A percentile compares a stretch with the other conserved stretches of the same genome.
These are phyloP conservation scores for Cryptosporidium canis DNA, from an alignment of 169 alveolate species.

Conservation along the genomic window DNA sequence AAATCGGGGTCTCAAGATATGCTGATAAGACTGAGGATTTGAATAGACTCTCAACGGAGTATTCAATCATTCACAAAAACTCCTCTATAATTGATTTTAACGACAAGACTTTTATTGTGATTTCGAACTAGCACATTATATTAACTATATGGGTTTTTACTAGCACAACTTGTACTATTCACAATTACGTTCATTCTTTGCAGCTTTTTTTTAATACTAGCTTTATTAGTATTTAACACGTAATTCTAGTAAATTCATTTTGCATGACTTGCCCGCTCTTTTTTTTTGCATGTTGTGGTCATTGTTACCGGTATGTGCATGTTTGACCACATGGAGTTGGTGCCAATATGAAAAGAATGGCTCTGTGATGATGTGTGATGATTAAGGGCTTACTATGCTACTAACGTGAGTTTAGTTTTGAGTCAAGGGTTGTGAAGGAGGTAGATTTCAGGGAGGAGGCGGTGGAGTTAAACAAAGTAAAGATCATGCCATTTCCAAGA, in stretches of 20 bases:
- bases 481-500: too few species aligned
- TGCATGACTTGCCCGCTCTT: neutral
- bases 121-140: constrained; percentile 2
- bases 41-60: constrained; percentile 12
- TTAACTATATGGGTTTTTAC: neutral
- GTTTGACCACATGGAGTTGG: neutral
- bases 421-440: too few species aligned
- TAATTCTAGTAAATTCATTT: neutral
- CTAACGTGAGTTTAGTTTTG: too few species aligned
- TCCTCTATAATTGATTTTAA: constrained; percentile 6
- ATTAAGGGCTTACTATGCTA: too few species aligned
- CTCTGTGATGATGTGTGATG: too few species aligned
- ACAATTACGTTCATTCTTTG: too few species aligned
- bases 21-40: constrained; percentile 9
- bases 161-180: too few species aligned
- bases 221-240: neutral
- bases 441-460: too few species aligned
- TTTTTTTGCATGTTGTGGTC: neutral
- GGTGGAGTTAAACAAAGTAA: too few species aligned
- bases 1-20: constrained; percentile 49
- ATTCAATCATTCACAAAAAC: constrained; percentile 54
- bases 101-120: constrained; percentile 16
- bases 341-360: neutral
- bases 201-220: too few species aligned
- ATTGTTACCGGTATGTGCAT: neutral